phyloP scores from a whole-genome alignment of 495 filamentous ascomycete genomes.

The Letharia columbiana region DNA sequence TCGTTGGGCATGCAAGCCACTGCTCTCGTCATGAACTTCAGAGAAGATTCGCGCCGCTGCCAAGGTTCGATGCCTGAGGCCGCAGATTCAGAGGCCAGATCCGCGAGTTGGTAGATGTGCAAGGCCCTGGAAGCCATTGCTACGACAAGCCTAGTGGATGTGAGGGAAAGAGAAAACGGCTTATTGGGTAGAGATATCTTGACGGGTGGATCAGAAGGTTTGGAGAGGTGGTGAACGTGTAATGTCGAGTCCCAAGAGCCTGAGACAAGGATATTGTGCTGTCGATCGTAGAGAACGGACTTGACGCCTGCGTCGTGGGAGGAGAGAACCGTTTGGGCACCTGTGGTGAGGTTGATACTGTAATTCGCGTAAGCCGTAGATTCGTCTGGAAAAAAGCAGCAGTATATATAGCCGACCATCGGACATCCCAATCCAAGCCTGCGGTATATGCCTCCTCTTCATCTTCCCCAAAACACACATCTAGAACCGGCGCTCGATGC shows the following conservation, averaged over 20 bases:
- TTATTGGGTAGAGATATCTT: constrained; percentile 67
- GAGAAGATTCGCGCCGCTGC: constrained; percentile 80
- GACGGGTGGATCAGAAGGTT: constrained; percentile 39
- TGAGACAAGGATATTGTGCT: constrained; percentile 72
- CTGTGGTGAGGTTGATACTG: constrained; percentile 65
- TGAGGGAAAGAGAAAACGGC: constrained; percentile 76
- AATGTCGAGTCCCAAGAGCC: constrained; percentile 90
- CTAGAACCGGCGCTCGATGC: constrained; percentile 78
- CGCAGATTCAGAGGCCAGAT: constrained; percentile 42
- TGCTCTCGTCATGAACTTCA: constrained; percentile 92
- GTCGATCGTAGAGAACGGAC: constrained; percentile 68
- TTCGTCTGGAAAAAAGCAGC: neutral
- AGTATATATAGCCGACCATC: constrained; percentile 43
- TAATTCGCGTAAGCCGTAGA: constrained; percentile 7
- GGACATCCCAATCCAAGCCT: constrained; percentile 78
- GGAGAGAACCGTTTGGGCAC: constrained; percentile 65
- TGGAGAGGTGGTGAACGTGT: constrained; percentile 61
- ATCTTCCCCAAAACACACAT: constrained; percentile 77
- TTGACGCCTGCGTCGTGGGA: constrained; percentile 71
- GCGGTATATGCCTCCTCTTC: constrained; percentile 75
- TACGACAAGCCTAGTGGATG: constrained; percentile 76
- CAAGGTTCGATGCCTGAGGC: constrained; percentile 61
- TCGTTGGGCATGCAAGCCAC: constrained; percentile 97
- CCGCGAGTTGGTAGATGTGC: constrained; percentile 83
- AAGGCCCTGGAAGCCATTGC: constrained; percentile 89